A percentile compares a stretch with the other conserved stretches of the same genome.
These are phyloP conservation scores for Arthrocladium fulminans DNA, from an alignment of 2,329 filamentous ascomycete species.

Conservation along the genomic window DNA sequence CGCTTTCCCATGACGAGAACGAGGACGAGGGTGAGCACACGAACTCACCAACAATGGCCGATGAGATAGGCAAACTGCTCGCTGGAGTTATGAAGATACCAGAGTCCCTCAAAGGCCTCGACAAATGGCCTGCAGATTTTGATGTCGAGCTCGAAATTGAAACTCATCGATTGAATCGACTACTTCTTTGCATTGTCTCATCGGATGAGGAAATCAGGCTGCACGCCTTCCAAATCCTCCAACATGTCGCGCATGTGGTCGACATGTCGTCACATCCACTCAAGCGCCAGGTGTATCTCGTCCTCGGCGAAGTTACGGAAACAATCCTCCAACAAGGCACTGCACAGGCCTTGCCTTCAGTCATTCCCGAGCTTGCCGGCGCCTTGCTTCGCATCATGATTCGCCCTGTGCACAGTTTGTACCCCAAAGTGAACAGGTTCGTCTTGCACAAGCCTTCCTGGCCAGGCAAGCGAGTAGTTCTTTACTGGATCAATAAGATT, in stretches of 20 bases:
- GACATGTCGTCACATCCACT: constrained; percentile 62
- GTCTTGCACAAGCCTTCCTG: constrained; percentile 70
- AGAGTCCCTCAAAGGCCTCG: constrained; percentile 38
- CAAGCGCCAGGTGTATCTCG: constrained; percentile 52
- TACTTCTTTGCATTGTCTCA: constrained; percentile 70
- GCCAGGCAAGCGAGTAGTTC: constrained; percentile 50
- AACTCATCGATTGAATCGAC: constrained; percentile 59
- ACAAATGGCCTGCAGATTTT: constrained; percentile 46
- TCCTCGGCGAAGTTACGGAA: constrained; percentile 72
- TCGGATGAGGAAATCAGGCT: constrained; percentile 65
- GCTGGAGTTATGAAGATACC: constrained; percentile 40
- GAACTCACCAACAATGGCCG: constrained; percentile 16
- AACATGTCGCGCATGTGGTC: constrained; percentile 31
- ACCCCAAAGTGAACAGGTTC: constrained; percentile 77
- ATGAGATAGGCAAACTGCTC: constrained; percentile 47
- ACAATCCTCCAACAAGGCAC: constrained; percentile 37
- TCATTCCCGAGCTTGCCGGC: constrained; percentile 66
- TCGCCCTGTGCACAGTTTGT: constrained; percentile 72
- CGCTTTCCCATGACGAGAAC: constrained; percentile 1
- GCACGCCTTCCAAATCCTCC: constrained; percentile 63
- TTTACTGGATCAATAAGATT: constrained; percentile 58
- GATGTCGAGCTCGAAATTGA: constrained; percentile 68
- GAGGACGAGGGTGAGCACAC: background rate
- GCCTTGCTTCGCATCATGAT: constrained; percentile 61
- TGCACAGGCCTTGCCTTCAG: constrained; percentile 54